A percentile compares a stretch with the other conserved stretches of the same genome.
Conservation (phyloP, 352 stramenopile genomes). For the Thalassiosira livingstoniorum region DNA sequence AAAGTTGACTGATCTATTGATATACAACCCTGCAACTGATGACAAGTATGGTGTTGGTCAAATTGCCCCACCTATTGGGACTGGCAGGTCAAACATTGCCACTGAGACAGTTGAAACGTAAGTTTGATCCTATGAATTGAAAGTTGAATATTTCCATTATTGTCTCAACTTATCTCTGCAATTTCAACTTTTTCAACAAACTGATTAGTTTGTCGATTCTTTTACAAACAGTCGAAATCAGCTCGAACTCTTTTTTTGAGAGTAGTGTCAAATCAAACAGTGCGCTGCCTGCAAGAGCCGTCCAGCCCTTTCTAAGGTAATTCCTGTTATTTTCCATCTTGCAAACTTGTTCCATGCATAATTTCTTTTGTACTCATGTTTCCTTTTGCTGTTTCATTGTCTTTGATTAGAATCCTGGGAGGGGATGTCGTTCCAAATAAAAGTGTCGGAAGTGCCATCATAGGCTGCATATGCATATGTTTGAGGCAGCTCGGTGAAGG, state of each 20-base stretch:
- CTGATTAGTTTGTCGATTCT: conserved; percentile 85
- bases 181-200: neutral
- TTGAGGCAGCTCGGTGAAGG: conserved; percentile 72
- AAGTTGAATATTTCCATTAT: too few species aligned
- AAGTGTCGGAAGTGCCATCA: conserved; percentile 71
- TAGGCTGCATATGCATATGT: conserved; percentile 82
- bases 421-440: conserved; percentile 66
- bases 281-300: conserved; percentile 85
- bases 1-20: conserved; percentile 91
- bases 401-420: conserved; percentile 79
- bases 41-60: conserved; percentile 86
- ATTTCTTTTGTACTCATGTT: too few species aligned
- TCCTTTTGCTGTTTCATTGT: too few species aligned
- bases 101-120: conserved; percentile 74
- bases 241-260: conserved; percentile 46
- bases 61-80: conserved; percentile 83
- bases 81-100: conserved; percentile 75
- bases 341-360: too few species aligned
- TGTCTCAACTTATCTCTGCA: too few species aligned
- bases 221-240: conserved; percentile 71
- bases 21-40: conserved; percentile 79
- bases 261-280: conserved; percentile 86
- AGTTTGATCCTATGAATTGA: too few species aligned
- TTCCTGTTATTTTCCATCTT: too few species aligned
- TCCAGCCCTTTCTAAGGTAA: conserved; percentile 81